These are phyloP conservation scores for Chaetomium globosum DNA, from an alignment of 2,329 filamentous ascomycete species.

Conservation along the genomic window DNA sequence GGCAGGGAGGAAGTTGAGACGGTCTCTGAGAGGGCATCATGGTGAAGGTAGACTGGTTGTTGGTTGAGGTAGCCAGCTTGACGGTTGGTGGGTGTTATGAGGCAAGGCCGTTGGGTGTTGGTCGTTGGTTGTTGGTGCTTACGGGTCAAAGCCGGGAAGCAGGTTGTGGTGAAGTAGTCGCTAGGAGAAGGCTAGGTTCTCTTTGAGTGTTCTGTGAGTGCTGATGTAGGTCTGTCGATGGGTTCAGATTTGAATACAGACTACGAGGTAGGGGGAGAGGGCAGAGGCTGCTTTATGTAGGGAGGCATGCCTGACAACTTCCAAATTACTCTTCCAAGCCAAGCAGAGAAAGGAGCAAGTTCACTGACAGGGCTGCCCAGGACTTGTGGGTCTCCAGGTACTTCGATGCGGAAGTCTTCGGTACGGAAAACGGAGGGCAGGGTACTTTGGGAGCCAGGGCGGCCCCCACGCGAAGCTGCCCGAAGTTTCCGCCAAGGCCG, in stretches of 20 bases:
- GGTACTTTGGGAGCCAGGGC: slow-evolving; percentile 24
- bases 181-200: slow-evolving; percentile 12
- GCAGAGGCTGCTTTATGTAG: slow-evolving; percentile 36
- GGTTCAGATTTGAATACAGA: slow-evolving; percentile 25
- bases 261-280: slow-evolving; percentile 26
- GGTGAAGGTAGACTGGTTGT: slow-evolving; percentile 31
- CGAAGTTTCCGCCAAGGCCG: slow-evolving; percentile 22
- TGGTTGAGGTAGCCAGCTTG: slow-evolving; percentile 26
- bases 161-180: slow-evolving; percentile 13
- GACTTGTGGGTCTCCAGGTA: slow-evolving; percentile 31
- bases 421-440: slow-evolving; percentile 28
- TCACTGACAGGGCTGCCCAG: slow-evolving; percentile 35
- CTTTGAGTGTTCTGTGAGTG: slow-evolving; percentile 27
- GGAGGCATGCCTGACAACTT: slow-evolving; percentile 33
- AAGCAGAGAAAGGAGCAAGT: slow-evolving; percentile 31
- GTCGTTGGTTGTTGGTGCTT: slow-evolving; percentile 16
- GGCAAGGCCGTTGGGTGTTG: slow-evolving; percentile 3
- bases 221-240: slow-evolving; percentile 33
- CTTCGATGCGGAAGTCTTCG: slow-evolving; percentile 24
- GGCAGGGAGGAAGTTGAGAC: slow-evolving; percentile 68
- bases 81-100: slow-evolving; percentile 20
- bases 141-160: not conserved
- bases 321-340: slow-evolving; percentile 35
- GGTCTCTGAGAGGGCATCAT: slow-evolving; percentile 63
- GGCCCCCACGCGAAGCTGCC: slow-evolving; percentile 19